These are phyloP conservation scores for Phlebopus sp. DNA, from an alignment of 1,284 basidiomycete genomes.

Conservation along the genomic window DNA sequence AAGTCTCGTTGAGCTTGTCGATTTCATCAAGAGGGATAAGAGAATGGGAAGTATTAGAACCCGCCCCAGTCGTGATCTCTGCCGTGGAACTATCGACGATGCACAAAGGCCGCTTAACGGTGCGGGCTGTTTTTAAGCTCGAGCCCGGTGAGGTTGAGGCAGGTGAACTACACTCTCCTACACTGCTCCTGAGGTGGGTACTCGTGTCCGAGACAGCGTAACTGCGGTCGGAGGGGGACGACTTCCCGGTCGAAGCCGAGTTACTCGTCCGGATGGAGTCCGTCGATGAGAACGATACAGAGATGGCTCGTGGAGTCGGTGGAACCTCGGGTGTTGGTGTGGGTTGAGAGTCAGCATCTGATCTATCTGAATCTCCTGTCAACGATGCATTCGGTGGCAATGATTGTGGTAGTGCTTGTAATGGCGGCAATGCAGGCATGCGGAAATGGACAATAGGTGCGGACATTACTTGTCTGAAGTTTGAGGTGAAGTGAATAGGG, in stretches of 20 bases:
- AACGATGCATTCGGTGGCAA: constrained; percentile 32
- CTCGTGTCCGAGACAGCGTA: constrained; percentile 19
- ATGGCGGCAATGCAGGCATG: constrained; percentile 67
- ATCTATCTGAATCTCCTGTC: constrained; percentile 20
- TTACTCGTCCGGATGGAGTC: constrained; percentile 33
- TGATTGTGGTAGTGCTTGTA: constrained; percentile 56
- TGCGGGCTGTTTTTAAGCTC: constrained; percentile 6
- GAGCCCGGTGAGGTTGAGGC: constrained; percentile 1
- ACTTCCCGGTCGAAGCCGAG: constrained; percentile 28
- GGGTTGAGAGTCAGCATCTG: constrained; percentile 18
- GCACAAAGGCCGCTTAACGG: constrained; percentile 22
- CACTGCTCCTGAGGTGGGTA: constrained; percentile 21
- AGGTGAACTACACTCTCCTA: constrained; percentile 20
- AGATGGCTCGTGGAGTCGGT: constrained; percentile 36
- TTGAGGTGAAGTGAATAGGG: constrained; percentile 67
- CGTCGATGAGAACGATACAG: constrained; percentile 49
- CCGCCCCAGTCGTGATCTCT: constrained; percentile 37
- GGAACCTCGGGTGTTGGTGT: constrained; percentile 12
- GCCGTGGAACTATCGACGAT: constrained; percentile 33
- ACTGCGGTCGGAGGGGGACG: constrained; percentile 31
- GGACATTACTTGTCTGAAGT: constrained; percentile 62
- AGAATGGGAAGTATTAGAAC: constrained; percentile 37
- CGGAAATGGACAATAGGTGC: constrained; percentile 62
- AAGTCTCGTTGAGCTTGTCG: constrained; percentile 50
- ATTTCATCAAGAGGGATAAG: constrained; percentile 47